Evolutionary conservation across 2,329 filamentous ascomycete genomes (phyloP).

Genomic region (Sporothrix dimorphospora): DNA sequence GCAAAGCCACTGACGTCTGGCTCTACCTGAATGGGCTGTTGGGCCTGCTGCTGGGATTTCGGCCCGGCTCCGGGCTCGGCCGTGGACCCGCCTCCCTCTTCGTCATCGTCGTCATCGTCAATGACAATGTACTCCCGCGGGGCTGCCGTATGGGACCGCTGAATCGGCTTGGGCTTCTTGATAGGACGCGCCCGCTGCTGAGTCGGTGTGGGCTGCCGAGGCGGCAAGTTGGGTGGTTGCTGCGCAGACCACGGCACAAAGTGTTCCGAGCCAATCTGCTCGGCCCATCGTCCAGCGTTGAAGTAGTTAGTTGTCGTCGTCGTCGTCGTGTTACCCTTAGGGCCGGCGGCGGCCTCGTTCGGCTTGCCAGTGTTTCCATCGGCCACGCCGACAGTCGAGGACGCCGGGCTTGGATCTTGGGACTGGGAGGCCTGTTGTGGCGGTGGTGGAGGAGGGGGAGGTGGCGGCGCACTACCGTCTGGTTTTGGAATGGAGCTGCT

Average conservation of each 20-base stretch:
- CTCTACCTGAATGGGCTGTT: not conserved
- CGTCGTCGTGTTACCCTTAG: slow-evolving; percentile 32
- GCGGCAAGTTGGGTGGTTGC: slow-evolving; percentile 41
- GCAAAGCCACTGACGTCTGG: slow-evolving; percentile 34
- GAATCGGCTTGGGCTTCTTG: slow-evolving; percentile 64
- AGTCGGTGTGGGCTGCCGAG: slow-evolving; percentile 50
- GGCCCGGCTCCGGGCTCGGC: slow-evolving; percentile 39
- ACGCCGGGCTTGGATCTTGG: slow-evolving; percentile 31
- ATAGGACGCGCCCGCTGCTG: slow-evolving; percentile 46
- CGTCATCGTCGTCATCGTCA: slow-evolving; percentile 51
- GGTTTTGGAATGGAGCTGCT: slow-evolving; percentile 3
- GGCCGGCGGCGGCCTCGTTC: not conserved
- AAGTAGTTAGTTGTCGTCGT: slow-evolving; percentile 46
- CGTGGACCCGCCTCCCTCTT: slow-evolving; percentile 41
- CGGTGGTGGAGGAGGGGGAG: slow-evolving; percentile 17
- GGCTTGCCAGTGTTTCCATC: slow-evolving; percentile 32
- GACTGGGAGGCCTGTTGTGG: slow-evolving; percentile 21
- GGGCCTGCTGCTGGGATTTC: not conserved
- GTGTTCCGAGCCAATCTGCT: slow-evolving; percentile 57
- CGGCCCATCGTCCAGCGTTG: slow-evolving; percentile 57
- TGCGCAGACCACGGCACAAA: slow-evolving; percentile 52
- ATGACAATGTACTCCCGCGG: slow-evolving; percentile 39
- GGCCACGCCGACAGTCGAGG: slow-evolving; percentile 19
- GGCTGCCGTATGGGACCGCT: slow-evolving; percentile 39
- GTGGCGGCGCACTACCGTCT: slow-evolving; percentile 19